These are phyloP conservation scores for Oenanthe javanica DNA, from an alignment of 140 eudicot genomes.

Conservation along the genomic window DNA sequence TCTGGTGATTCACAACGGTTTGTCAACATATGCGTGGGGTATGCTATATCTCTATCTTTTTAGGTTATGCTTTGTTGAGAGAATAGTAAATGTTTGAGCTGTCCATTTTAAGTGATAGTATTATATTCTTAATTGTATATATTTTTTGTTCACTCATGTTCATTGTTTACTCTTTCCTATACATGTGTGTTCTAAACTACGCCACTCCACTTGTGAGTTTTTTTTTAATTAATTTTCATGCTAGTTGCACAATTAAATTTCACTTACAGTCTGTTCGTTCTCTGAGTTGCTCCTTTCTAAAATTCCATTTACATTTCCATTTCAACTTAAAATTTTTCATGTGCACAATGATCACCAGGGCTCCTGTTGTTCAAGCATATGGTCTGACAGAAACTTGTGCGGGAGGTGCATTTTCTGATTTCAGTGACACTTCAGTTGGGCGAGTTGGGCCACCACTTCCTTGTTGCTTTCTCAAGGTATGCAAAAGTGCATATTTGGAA, in stretches of 20 bases:
- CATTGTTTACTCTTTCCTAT: background rate
- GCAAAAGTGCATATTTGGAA: background rate
- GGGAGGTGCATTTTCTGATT: constrained; percentile 91
- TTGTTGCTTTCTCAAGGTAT: constrained; percentile 79
- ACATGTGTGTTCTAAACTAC: background rate
- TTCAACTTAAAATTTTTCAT: constrained; percentile 3
- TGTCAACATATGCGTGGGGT: constrained; percentile 93
- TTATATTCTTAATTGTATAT: background rate
- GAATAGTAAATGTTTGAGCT: background rate
- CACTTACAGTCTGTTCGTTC: background rate
- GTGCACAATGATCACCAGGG: constrained; percentile 36
- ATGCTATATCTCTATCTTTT: constrained; percentile 4
- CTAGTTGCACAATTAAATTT: background rate
- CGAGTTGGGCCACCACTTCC: constrained; percentile 99
- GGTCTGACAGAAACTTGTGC: constrained; percentile 97
- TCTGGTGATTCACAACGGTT: constrained; percentile 87
- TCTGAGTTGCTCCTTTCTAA: background rate
- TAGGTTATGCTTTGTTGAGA: background rate
- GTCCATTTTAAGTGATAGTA: background rate
- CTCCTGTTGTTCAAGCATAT: constrained; percentile 97
- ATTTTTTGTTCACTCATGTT: background rate
- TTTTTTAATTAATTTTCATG: background rate
- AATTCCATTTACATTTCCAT: background rate
- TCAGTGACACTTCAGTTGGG: constrained; percentile 78
- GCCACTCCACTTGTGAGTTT: background rate